phyloP scores from a whole-genome alignment of 352 stramenopile genomes.

The Hyaloperonospora brassicae region DNA sequence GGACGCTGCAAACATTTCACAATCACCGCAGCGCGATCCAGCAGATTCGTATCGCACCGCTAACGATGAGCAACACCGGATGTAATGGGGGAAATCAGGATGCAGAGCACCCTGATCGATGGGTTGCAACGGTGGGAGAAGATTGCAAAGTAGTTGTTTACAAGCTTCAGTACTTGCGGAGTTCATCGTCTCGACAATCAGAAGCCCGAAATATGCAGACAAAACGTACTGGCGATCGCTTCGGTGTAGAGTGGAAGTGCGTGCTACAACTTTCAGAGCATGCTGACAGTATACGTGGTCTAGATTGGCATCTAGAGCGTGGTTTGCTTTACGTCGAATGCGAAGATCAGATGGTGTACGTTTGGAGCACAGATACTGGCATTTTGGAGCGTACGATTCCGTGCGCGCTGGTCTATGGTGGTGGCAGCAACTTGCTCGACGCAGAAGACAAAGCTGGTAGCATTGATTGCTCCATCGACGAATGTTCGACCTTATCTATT shows the following conservation, averaged over 20 bases:
- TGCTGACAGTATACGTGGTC: constrained; percentile 33
- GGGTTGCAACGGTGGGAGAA: constrained; percentile 51
- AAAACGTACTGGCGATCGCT: too few species aligned
- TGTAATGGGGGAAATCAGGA: too few species aligned
- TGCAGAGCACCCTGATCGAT: constrained; percentile 54
- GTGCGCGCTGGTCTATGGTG: constrained; percentile 39
- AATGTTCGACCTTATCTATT: too few species aligned
- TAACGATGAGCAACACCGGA: constrained; percentile 23
- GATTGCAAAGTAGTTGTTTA: too few species aligned
- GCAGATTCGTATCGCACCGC: constrained; percentile 53
- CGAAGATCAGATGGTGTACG: constrained; percentile 64
- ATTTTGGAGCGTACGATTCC: constrained; percentile 63
- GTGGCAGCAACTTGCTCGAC: constrained; percentile 16
- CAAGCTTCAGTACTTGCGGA: too few species aligned
- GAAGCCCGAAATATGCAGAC: too few species aligned
- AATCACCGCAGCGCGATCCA: constrained; percentile 56
- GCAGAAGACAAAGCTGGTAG: too few species aligned
- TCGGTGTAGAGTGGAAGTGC: too few species aligned
- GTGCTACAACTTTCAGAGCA: constrained; percentile 58
- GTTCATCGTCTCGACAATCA: too few species aligned
- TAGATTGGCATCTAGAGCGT: constrained; percentile 60
- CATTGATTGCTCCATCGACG: too few species aligned
- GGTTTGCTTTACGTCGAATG: constrained; percentile 60
- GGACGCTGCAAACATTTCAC: constrained; percentile 42
- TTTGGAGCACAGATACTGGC: constrained; percentile 73